These are phyloP conservation scores for Aspergillus intermedius DNA, from an alignment of 2,329 filamentous ascomycete genomes.

Conservation along the genomic window DNA sequence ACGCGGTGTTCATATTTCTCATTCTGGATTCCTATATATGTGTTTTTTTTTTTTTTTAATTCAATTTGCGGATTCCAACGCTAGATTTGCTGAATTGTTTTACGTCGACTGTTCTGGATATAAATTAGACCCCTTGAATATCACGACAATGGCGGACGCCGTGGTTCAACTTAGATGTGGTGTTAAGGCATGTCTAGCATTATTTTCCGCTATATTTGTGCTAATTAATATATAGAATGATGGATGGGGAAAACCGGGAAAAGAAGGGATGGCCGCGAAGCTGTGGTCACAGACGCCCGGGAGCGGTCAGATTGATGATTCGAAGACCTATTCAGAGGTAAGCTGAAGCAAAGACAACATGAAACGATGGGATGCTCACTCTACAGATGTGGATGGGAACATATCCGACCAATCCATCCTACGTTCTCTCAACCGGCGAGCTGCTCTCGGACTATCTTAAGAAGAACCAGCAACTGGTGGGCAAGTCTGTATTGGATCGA, in stretches of 20 bases:
- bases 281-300: slow-evolving; percentile 61
- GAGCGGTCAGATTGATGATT: slow-evolving; percentile 58
- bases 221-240: slow-evolving; percentile 45
- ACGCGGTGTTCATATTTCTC: background rate
- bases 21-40: background rate
- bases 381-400: slow-evolving; percentile 66
- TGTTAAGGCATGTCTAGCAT: slow-evolving; percentile 39
- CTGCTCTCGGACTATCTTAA: slow-evolving; percentile 60
- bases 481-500: slow-evolving; percentile 53
- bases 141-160: slow-evolving; percentile 40
- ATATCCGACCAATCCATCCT: slow-evolving; percentile 64
- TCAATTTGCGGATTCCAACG: too few species aligned
- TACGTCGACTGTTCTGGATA: too few species aligned
- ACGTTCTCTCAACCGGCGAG: slow-evolving; percentile 56
- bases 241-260: slow-evolving; percentile 64
- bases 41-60: background rate
- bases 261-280: slow-evolving; percentile 58
- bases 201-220: background rate
- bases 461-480: slow-evolving; percentile 58
- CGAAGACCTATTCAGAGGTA: slow-evolving; percentile 57
- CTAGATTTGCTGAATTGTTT: too few species aligned
- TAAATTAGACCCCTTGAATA: background rate
- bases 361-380: background rate
- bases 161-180: slow-evolving; percentile 50
- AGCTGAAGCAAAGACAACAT: background rate